Evolutionary conservation across 208 protist genomes (phyloP).

Genomic region (Crithidia bombi): DNA sequence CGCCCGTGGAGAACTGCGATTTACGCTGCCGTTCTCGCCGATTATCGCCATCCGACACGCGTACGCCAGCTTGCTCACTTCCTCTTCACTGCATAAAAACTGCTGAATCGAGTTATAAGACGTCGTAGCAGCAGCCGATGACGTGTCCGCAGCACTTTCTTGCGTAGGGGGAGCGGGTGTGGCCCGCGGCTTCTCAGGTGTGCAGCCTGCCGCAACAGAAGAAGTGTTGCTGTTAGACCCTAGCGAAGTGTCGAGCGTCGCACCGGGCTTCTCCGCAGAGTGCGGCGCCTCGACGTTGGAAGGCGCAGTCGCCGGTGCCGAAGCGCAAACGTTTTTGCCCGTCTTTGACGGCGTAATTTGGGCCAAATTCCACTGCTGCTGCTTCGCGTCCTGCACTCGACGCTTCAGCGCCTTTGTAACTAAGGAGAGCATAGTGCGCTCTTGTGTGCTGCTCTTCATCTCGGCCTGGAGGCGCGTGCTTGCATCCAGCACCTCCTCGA

Average conservation of each 20-base stretch:
- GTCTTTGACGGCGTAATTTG: conserved; percentile 10
- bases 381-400: conserved; percentile 24
- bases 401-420: conserved; percentile 38
- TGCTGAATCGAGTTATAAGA: conserved; percentile 19
- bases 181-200: conserved; percentile 5
- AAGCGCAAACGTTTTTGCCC: not conserved
- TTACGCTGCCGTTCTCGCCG: conserved; percentile 39
- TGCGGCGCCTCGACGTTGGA: not conserved
- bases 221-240: not conserved
- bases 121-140: not conserved
- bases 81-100: conserved; percentile 37
- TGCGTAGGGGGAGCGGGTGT: not conserved
- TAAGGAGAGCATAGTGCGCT: conserved; percentile 41
- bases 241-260: not conserved
- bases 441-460: conserved; percentile 48
- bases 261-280: not conserved
- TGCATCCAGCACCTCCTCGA: conserved; percentile 45
- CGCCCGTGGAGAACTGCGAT: conserved; percentile 37
- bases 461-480: conserved; percentile 51
- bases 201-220: not conserved
- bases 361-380: not conserved
- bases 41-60: conserved; percentile 48
- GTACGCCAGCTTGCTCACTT: conserved; percentile 57
- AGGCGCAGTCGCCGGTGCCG: not conserved
- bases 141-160: not conserved